Percentiles rank a stretch among this genome's conserved stretches.
phyloP scores from a whole-genome alignment of 2,329 filamentous ascomycete species.

The Colletotrichum musae region DNA sequence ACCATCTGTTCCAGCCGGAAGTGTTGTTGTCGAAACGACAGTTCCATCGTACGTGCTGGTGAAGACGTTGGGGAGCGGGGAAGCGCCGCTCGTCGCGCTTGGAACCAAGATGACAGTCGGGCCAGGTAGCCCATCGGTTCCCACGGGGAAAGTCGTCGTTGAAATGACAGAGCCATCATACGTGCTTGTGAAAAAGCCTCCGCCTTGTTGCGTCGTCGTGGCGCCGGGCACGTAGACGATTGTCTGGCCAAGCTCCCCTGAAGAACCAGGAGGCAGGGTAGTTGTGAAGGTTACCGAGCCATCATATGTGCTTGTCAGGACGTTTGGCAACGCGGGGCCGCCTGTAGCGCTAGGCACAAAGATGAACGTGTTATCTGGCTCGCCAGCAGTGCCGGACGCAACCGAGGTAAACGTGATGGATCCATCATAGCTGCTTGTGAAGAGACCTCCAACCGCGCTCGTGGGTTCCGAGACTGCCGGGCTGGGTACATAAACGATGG shows the following conservation, averaged over 20 bases:
- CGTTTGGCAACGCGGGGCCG: not conserved
- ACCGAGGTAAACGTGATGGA: conserved; percentile 22
- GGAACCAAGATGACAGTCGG: conserved; percentile 15
- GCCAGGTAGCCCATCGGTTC: not conserved
- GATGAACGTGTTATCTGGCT: conserved; percentile 16
- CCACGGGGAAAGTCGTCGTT: not conserved
- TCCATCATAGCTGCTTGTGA: conserved; percentile 31
- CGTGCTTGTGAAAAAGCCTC: conserved; percentile 9
- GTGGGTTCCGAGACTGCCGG: not conserved
- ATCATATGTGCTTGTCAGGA: conserved; percentile 25
- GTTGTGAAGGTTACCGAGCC: conserved; percentile 26
- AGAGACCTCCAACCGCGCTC: conserved; percentile 1
- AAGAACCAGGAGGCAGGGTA: conserved; percentile 2
- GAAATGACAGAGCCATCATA: conserved; percentile 1
- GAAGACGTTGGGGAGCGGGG: not conserved
- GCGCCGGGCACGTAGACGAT: conserved; percentile 12
- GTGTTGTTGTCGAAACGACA: conserved; percentile 8
- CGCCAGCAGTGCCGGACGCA: not conserved
- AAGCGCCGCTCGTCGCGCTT: not conserved
- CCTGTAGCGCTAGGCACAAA: conserved; percentile 4
- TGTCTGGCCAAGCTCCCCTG: conserved; percentile 7
- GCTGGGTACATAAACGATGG: conserved; percentile 22
- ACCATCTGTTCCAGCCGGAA: conserved; percentile 4
- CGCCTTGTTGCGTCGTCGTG: not conserved
- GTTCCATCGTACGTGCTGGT: conserved; percentile 26